Base-by-base conservation (phyloP, 805 yeast species). In the Myxozyma udenii region DNA sequence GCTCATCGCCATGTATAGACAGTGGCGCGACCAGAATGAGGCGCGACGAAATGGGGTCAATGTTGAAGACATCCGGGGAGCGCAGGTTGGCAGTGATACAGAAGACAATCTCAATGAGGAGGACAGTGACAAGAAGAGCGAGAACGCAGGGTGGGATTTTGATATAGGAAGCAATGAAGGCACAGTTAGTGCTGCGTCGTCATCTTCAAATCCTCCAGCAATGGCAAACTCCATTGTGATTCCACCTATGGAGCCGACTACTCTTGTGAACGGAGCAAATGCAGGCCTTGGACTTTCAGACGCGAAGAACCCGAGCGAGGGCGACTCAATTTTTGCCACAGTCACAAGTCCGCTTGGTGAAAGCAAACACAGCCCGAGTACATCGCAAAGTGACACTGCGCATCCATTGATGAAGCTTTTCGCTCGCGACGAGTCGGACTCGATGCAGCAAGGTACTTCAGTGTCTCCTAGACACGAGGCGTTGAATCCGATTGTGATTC, bases 21-120 rank as follows among this genome's bases (percentile, higher is more conserved):
- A 41, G 14, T 73, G 76, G 98, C 68, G 95, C 81, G 68, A 81
- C 74, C 60, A 76, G 75, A 58, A 60, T 16, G 51, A 60, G 71
- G 80, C 1, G 68, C 79, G 26, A 72, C 82, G 42, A 84, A 28
- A 28, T 28, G 33, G 33, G 9, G 48, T 33, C n/a, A 43, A 41
- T 26, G 39, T 30, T 21, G 42, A 30, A 7, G 42, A 47, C 24
- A n/a, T 12, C 7, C 35, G n/a, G 2, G 59, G 57, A 4, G 58
- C 57, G 4, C 59, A 55, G 38, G 50, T 53, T 16, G 58, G 58
- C 11, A 30, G 48, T n/a, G 58, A 54, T 39, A 51, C 48, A 22
- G 58, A 57, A 24, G 61, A 57, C 24, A 42, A 35, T 3, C 41
- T 70, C 64, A 49, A 67, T 59, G 64, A 73, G 63, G 61, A 60